Evolutionary conservation across 306 rosid species (phyloP).

Genomic region (Lathyrus sativus): DNA sequence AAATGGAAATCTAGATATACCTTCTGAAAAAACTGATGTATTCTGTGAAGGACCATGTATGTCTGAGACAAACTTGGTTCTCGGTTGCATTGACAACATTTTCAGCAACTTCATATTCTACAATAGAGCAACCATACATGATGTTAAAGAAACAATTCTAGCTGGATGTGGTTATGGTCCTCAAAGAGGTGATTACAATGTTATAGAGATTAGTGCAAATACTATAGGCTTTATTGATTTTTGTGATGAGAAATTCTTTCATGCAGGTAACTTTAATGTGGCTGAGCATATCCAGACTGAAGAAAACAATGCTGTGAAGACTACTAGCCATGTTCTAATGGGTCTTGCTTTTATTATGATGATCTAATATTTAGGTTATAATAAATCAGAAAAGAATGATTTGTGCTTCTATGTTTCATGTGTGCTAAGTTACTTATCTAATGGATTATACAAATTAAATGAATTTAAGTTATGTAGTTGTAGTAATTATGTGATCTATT

Average conservation of each 20-base stretch:
- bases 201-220: no score
- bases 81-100: conserved; percentile 62
- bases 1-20: conserved; percentile 63
- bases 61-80: conserved; percentile 72
- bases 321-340: conserved; percentile 40
- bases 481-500: background rate
- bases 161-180: conserved; percentile 83
- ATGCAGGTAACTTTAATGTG: conserved; percentile 74
- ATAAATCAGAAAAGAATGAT: background rate
- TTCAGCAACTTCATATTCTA: conserved; percentile 64
- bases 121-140: conserved; percentile 73
- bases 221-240: no score
- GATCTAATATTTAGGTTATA: conserved; percentile 22
- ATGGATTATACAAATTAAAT: conserved; percentile 3
- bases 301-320: conserved; percentile 44
- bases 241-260: background rate
- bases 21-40: conserved; percentile 48
- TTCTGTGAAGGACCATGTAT: conserved; percentile 79
- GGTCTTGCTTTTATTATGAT: conserved; percentile 50
- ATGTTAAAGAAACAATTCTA: conserved; percentile 56
- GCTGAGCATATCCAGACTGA: conserved; percentile 54
- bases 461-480: background rate
- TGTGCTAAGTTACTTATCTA: background rate
- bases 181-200: conserved; percentile 57
- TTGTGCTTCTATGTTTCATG: background rate